Base-by-base conservation (phyloP, 495 filamentous ascomycete genomes). In the Xylaria curta region DNA sequence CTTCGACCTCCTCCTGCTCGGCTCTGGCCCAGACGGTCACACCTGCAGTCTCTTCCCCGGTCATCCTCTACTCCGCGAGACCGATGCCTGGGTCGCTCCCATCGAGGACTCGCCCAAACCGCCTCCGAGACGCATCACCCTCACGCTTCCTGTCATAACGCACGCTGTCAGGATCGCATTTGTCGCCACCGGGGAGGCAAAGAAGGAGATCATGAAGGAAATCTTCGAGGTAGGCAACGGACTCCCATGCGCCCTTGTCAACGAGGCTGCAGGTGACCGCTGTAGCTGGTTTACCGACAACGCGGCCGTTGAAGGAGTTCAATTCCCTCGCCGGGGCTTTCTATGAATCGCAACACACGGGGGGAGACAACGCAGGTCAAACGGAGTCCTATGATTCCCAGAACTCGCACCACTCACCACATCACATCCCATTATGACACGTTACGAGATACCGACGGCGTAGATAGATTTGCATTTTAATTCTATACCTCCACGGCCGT, bases 41-140 rank as follows among this genome's bases (percentile, higher is more conserved):
- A 98, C 96, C 31, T 98, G 97, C 91, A 94, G 91, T 74, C 86
- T 98, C 38, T 99, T 99, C 85, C 97, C 96, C 7, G 91, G 91
- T 33, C 95, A 97, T 74, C 89, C 90, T 56, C 85, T 98, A 51
- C 85, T 99, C 72, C 89, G 95, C 53, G 96, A 98, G 85, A 89
- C 89, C 70, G 90, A 92, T 75, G 95, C 94, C 44, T 99, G 96
- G 96, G 94, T 98, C 13, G 91, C 92, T 6, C 88, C 95, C 4
- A 94, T 97, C 75, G 90, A 90, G 78, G 92, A 98, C 82, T 97
- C 93, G 28, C 96, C 96, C 40, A 99, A 99, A 88, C 94, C 95
- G 31, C 96, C 96, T 24, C 86, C 94, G 51, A 91, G 90, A 80
- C 89, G 96, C 71, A 97, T 99, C 80, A 98, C 96, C 0, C 87